Conservation (phyloP, 768 basidiomycete genomes). For the Dioszegia hungarica region DNA sequence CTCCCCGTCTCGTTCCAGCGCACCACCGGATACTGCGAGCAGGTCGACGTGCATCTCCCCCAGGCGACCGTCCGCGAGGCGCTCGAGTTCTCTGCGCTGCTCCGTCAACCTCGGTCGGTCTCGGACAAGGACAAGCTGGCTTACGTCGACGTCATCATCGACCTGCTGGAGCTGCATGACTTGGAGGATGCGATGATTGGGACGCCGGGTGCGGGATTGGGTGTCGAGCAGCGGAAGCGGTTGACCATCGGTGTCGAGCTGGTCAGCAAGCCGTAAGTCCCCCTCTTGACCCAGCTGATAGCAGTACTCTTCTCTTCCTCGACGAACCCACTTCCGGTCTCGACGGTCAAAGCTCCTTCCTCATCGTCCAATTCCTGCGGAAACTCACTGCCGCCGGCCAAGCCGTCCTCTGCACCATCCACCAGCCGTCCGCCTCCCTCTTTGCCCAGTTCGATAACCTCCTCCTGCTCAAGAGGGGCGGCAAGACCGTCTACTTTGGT, state of each 20-base stretch:
- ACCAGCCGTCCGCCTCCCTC: conserved; percentile 57
- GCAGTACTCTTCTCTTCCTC: conserved; percentile 62
- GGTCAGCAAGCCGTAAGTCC: conserved; percentile 39
- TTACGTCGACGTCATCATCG: conserved; percentile 51
- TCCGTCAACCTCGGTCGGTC: conserved; percentile 49
- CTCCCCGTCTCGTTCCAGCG: conserved; percentile 51
- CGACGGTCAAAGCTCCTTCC: conserved; percentile 43
- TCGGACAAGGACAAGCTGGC: conserved; percentile 49
- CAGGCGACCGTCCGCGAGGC: conserved; percentile 55
- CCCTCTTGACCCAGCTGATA: conserved; percentile 1
- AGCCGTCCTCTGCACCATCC: conserved; percentile 77
- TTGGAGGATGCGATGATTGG: conserved; percentile 76
- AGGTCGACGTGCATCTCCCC: conserved; percentile 58
- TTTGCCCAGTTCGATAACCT: conserved; percentile 75
- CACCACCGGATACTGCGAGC: conserved; percentile 50
- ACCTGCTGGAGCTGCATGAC: conserved; percentile 48
- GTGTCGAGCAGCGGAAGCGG: conserved; percentile 43
- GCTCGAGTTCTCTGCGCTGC: conserved; percentile 50
- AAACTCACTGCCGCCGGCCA: conserved; percentile 73
- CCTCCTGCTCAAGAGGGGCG: conserved; percentile 67
- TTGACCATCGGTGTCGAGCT: conserved; percentile 46
- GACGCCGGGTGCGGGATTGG: conserved; percentile 34
- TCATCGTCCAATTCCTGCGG: conserved; percentile 62
- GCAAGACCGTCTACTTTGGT: conserved; percentile 59
- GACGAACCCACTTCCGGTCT: conserved; percentile 85